These are phyloP conservation scores for Skeletonema potamos DNA, from an alignment of 108 stramenopile genomes.

Conservation along the genomic window DNA sequence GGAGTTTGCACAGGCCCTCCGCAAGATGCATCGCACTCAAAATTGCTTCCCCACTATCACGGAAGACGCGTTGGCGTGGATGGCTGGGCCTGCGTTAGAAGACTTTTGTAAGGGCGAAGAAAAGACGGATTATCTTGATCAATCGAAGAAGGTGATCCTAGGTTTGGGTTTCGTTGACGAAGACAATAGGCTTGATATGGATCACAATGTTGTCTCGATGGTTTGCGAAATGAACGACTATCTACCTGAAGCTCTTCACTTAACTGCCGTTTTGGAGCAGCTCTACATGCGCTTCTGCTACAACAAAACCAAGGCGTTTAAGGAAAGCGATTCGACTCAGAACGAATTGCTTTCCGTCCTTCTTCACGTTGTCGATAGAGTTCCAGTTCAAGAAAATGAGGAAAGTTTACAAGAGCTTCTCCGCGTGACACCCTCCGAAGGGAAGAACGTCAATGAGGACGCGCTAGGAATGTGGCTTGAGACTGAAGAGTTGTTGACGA, in stretches of 20 bases:
- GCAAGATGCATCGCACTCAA: conserved; percentile 73
- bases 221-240: conserved; percentile 86
- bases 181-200: conserved; percentile 78
- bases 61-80: conserved; percentile 84
- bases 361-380: conserved; percentile 85
- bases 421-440: conserved; percentile 52
- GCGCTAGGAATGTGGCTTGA: conserved; percentile 74
- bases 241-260: conserved; percentile 77
- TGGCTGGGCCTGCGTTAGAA: conserved; percentile 71
- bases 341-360: conserved; percentile 86
- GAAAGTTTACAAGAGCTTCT: conserved; percentile 82
- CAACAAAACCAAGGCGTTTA: conserved; percentile 86
- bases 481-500: conserved; percentile 68
- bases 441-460: conserved; percentile 77
- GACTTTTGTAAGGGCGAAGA: conserved; percentile 77
- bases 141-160: conserved; percentile 67
- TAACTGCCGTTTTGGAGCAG: conserved; percentile 74
- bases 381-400: conserved; percentile 73
- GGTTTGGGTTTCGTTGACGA: conserved; percentile 80
- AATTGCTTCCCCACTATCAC: conserved; percentile 81
- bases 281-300: conserved; percentile 82
- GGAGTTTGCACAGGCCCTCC: conserved; percentile 68
- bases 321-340: conserved; percentile 83
- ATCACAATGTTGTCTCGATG: conserved; percentile 84
- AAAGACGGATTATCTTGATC: conserved; percentile 64